These are phyloP conservation scores for Pythium aquatile DNA, from an alignment of 352 stramenopile genomes.

Conservation along the genomic window DNA sequence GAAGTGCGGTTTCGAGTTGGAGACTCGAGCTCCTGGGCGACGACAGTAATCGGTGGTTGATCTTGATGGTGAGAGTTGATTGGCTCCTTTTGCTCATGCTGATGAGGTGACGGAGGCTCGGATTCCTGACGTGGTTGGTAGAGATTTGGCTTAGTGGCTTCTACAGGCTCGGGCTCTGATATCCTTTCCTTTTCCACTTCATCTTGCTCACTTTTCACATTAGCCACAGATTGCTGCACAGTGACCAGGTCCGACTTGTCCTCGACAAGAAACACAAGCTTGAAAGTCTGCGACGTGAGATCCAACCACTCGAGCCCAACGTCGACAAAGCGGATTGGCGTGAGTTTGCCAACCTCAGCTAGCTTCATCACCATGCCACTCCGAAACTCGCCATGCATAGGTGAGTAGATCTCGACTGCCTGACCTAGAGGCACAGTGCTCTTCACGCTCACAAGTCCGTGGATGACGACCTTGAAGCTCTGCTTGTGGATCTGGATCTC, in stretches of 20 bases:
- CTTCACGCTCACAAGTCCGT: conserved; percentile 45
- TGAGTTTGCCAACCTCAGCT: conserved; percentile 40
- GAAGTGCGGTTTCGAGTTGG: neutral
- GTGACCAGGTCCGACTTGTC: neutral
- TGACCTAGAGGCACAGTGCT: conserved; percentile 42
- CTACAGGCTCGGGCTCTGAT: neutral
- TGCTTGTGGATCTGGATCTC: conserved; percentile 34
- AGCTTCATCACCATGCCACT: conserved; percentile 39
- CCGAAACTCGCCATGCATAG: conserved; percentile 43
- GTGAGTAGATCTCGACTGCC: conserved; percentile 50
- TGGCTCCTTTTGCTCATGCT: neutral
- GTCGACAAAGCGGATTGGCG: conserved; percentile 34
- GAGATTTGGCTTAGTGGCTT: neutral
- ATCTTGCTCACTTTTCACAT: neutral
- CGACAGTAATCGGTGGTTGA: neutral
- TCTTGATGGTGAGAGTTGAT: neutral
- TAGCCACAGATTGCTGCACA: neutral
- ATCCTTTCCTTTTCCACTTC: neutral
- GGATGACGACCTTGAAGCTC: conserved; percentile 57
- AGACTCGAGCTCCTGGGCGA: neutral
- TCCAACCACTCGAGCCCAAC: conserved; percentile 51
- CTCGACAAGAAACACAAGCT: conserved; percentile 41
- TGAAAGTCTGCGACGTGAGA: conserved; percentile 52
- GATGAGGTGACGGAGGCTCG: neutral
- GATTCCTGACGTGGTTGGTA: neutral